Percentiles rank a stretch among this genome's conserved stretches.
Conservation (phyloP, 2,329 filamentous ascomycete genomes). For the Ilyonectria mors-panacis region DNA sequence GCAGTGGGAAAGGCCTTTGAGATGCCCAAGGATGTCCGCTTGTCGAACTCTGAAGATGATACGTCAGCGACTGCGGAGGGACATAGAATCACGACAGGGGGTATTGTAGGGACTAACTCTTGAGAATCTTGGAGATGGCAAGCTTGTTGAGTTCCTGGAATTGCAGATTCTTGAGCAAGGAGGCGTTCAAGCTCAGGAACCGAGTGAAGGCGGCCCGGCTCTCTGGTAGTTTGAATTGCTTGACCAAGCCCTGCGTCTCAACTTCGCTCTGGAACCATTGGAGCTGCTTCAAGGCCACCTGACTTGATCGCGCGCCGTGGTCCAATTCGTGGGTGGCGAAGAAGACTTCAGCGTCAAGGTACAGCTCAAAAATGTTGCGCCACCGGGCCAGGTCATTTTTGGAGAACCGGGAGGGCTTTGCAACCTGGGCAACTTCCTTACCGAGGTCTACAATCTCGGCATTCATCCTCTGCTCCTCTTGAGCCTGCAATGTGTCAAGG, state of each 20-base stretch:
- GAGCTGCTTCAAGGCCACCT: conserved; percentile 76
- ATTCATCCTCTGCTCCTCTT: conserved; percentile 76
- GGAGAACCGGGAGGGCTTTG: conserved; percentile 73
- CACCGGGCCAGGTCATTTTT: conserved; percentile 80
- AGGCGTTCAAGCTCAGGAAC: conserved; percentile 81
- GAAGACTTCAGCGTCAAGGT: conserved; percentile 85
- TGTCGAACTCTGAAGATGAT: conserved; percentile 81
- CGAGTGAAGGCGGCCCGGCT: conserved; percentile 75
- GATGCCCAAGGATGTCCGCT: conserved; percentile 82
- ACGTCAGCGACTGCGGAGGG: conserved; percentile 28
- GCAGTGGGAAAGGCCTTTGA: conserved; percentile 73
- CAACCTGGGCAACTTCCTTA: conserved; percentile 73
- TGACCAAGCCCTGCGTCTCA: conserved; percentile 69
- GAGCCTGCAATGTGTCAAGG: conserved; percentile 77
- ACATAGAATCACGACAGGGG: neutral
- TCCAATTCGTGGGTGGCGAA: conserved; percentile 83
- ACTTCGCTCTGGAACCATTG: conserved; percentile 81
- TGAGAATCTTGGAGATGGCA: conserved; percentile 86
- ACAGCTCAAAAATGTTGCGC: conserved; percentile 86
- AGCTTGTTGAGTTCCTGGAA: conserved; percentile 88
- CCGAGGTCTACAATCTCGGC: conserved; percentile 76
- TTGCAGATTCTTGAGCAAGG: conserved; percentile 83
- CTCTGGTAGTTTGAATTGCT: conserved; percentile 75
- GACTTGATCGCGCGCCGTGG: conserved; percentile 76
- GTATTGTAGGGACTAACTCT: conserved; percentile 70